These are phyloP conservation scores for Paspalum notatum DNA, from an alignment of 176 grass and related monocot genomes.

Conservation along the genomic window DNA sequence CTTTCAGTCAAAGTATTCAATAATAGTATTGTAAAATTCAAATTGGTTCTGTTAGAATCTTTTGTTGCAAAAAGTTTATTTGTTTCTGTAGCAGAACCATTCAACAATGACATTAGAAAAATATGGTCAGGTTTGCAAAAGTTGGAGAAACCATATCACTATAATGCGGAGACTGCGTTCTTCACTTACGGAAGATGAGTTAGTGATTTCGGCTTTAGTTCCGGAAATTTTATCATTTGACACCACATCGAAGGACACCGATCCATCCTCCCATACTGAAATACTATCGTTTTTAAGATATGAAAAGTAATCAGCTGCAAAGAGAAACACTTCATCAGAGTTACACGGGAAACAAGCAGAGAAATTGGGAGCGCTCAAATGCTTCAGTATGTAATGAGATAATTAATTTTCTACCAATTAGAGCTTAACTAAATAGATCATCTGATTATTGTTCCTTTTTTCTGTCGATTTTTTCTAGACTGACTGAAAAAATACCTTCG, in stretches of 20 bases:
- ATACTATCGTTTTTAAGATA: slow-evolving; percentile 52
- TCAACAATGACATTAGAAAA: neutral
- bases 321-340: slow-evolving; percentile 15
- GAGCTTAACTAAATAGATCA: neutral
- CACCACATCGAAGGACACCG: slow-evolving; percentile 65
- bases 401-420: neutral
- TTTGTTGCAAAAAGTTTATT: neutral
- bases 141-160: neutral
- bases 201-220: slow-evolving; percentile 45
- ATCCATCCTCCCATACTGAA: slow-evolving; percentile 81
- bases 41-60: neutral
- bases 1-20: slow-evolving; percentile 9
- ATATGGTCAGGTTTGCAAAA: neutral
- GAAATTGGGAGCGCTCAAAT: neutral
- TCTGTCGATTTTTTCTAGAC: neutral
- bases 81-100: neutral
- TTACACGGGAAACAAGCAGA: neutral
- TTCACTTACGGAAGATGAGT: slow-evolving; percentile 65
- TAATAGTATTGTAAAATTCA: neutral
- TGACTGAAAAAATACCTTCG: slow-evolving; percentile 48
- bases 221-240: slow-evolving; percentile 66
- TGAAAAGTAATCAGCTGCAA: slow-evolving; percentile 79
- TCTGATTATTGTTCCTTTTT: neutral
- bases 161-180: neutral
- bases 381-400: neutral